Base-by-base conservation (phyloP, 176 grass and related monocot genomes). In the Cenchrus purpureus region DNA sequence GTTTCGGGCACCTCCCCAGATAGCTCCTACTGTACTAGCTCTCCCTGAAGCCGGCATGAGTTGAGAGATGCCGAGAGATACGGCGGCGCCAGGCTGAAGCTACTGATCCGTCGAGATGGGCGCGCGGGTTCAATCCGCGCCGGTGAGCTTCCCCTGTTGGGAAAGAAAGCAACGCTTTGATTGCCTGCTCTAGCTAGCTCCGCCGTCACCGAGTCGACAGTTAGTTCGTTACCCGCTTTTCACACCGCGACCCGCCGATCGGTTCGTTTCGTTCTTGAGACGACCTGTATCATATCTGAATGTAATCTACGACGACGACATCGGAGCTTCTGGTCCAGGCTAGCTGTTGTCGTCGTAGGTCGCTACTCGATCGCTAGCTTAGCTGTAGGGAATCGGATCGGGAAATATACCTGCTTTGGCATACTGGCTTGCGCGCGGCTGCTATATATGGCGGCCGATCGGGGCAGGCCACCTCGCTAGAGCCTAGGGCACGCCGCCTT, bases 151-250 rank as follows among this genome's bases (percentile, higher is more conserved):
- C 72, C 51, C 50, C 73, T 54, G 51, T 73, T 73, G 64, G 37
- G 3, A 40, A 4, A 40, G 37, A 40, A 40, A 40, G 37, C 37
- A 40, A 40, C 3, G 37, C 3, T 40, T 40, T 4, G 37, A 10
- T 2, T 10, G 70, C 5, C 7, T 4, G 20, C 14, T 4, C 58
- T 32, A 32, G 31, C 31, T 32, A 32, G 31, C 31, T 32, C 31
- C 31, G 31, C 31, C 31, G 31, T 32, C 31, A 10, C 20, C 10
- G 5, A 40, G 16, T 22, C 8, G 50, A 63, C 73, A 17, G 48
- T 83, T 83, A 14, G 68, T 44, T 76, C 40, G 49, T 68, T 68
- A 48, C 28, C 43, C 3, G 62, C n/a, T 46, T 68, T 77, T 57
- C 61, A 66, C 53, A 55, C 72, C 34, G 60, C 34, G 60, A 40